Percentiles rank a stretch among this genome's conserved stretches.
Conservation (phyloP, 306 rosid genomes). For the Begonia loranthoides region DNA sequence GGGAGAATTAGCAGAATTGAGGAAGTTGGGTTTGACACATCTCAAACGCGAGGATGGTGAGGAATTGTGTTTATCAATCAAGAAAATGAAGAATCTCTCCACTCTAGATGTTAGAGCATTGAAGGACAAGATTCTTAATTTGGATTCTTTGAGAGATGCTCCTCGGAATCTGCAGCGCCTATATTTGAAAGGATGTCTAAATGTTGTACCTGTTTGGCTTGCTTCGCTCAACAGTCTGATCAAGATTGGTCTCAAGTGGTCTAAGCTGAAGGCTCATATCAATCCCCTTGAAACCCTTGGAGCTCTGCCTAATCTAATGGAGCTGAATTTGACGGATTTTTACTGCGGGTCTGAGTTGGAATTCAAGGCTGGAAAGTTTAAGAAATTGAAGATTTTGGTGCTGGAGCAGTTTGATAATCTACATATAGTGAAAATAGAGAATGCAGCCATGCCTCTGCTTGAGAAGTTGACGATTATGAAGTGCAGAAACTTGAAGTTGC, state of each 20-base stretch:
- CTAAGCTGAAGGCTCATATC: background rate
- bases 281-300: too few species aligned
- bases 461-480: slow-evolving; percentile 6
- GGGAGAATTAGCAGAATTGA: background rate
- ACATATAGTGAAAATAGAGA: background rate
- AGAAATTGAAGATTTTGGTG: slow-evolving; percentile 3
- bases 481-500: background rate
- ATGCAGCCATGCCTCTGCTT: slow-evolving; percentile 5
- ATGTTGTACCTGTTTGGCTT: background rate
- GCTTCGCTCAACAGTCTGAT: background rate
- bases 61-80: background rate
- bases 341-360: too few species aligned
- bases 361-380: too few species aligned
- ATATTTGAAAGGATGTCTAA: background rate
- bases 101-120: slow-evolving; percentile 4
- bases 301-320: too few species aligned
- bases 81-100: background rate
- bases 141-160: background rate
- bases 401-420: slow-evolving; percentile 8
- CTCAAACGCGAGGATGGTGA: background rate
- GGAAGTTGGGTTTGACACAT: slow-evolving; percentile 1
- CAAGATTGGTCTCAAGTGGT: slow-evolving; percentile 2
- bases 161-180: background rate
- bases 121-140: slow-evolving; percentile 2
- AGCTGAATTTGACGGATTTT: too few species aligned